Conservation (phyloP, 108 stramenopile genomes). For the Fragilariopsis cylindrus region DNA sequence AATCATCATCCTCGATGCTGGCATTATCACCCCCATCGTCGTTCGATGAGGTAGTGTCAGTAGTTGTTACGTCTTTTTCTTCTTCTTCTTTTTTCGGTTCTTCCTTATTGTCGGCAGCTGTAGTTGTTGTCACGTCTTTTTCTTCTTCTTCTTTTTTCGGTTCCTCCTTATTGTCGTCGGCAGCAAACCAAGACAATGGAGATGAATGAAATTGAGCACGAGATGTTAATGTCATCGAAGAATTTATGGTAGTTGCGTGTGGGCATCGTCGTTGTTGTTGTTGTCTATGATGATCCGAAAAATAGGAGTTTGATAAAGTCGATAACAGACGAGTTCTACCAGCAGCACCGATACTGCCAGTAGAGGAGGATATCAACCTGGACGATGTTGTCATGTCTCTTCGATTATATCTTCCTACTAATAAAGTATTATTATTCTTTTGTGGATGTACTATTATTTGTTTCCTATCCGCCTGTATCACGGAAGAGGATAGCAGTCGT, state of each 20-base stretch:
- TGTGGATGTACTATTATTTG: background rate
- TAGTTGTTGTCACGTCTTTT: background rate
- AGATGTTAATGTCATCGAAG: background rate
- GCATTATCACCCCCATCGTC: background rate
- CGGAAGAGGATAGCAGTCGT: background rate
- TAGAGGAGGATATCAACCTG: too few species aligned
- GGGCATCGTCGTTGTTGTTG: background rate
- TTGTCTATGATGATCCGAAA: background rate
- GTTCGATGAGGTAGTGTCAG: background rate
- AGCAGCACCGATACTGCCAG: too few species aligned
- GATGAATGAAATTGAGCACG: constrained; percentile 1
- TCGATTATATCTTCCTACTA: background rate
- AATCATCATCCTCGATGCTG: too few species aligned
- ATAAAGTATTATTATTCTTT: background rate
- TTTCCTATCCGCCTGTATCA: background rate
- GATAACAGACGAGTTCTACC: too few species aligned
- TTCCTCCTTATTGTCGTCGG: background rate
- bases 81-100: background rate
- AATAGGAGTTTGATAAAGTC: background rate
- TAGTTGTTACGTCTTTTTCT: background rate
- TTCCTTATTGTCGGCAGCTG: background rate
- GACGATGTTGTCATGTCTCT: too few species aligned
- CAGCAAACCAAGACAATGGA: constrained; percentile 1
- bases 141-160: background rate
- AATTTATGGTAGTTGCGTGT: background rate